Evolutionary conservation across 1,139 yeast species (phyloP), one percentile per base, ranked within the genome.

Genomic region (Scheffersomyces insectosa): DNA sequence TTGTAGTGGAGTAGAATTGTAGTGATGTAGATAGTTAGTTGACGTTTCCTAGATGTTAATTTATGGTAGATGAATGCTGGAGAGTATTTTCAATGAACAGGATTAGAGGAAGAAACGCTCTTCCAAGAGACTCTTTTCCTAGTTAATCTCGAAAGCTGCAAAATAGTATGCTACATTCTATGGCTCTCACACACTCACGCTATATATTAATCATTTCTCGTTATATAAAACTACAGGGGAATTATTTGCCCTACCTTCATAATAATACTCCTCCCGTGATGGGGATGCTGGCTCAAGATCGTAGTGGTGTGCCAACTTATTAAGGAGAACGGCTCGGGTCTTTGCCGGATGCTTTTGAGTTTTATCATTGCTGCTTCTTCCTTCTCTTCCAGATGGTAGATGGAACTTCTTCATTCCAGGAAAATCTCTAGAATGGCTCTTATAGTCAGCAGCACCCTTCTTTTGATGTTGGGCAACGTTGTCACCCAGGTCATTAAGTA

Each of bases 341-440:
- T 20, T 31, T 20, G 6, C 25, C 6, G 25, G 25, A 3, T 20
- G 25, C 25, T 20, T 20, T 20, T 20, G 25, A 7, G 25, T 5
- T 4, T 20, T 20, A 20, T 6, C 25, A 20, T 31, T 13, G 10
- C 13, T 12, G 6, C 30, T 13, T 20, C 30, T 25, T 10, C 20
- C 20, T 10, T 23, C 28, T 12, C 27, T 20, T 12, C 38, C 38
- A 11, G 48, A 36, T 27, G 39, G 43, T 23, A 48, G 33, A 10
- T 44, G 49, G 30, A 52, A 52, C 42, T 46, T 43, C 37, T 45
- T 45, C 41, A 45, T 35, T 8, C 42, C 47, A 9, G 42, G 35
- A 28, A 45, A 45, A 9, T 25, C 39, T 11, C 35, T 42, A 44
- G 42, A 45, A 37, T 31, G 28, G 33, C 28, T 41, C 28, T 15